Conservation (phyloP, 306 rosid genomes). For the Ceratonia siliqua region DNA sequence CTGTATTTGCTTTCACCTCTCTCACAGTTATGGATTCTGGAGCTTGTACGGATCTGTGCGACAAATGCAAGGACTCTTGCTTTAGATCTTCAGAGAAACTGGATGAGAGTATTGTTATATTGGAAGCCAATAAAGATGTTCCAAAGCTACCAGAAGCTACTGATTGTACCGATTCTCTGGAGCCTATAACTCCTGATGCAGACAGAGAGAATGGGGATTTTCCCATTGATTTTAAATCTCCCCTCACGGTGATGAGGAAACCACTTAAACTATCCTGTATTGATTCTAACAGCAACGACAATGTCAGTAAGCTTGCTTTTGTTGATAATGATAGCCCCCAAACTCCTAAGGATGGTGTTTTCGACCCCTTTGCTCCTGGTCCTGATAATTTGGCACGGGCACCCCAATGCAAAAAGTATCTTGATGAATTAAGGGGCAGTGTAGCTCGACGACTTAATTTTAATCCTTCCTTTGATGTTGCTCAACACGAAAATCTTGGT, state of each 20-base stretch:
- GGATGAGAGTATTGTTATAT: constrained; percentile 4
- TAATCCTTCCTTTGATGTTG: constrained; percentile 26
- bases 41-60: constrained; percentile 33
- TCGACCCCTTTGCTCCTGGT: constrained; percentile 77
- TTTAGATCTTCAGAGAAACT: constrained; percentile 2
- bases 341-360: constrained; percentile 67
- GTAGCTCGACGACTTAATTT: constrained; percentile 65
- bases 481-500: constrained; percentile 1
- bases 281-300: constrained; percentile 27
- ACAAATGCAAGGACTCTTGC: constrained; percentile 19
- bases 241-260: constrained; percentile 49
- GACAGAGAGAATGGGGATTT: constrained; percentile 65
- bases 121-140: constrained; percentile 33
- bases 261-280: constrained; percentile 23
- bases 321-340: constrained; percentile 48
- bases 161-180: constrained; percentile 25
- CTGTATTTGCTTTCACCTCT: neutral
- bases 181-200: constrained; percentile 65
- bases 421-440: constrained; percentile 32
- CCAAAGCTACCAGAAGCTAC: constrained; percentile 13
- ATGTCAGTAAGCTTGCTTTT: constrained; percentile 6
- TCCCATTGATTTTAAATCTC: constrained; percentile 41
- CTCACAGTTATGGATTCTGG: constrained; percentile 46
- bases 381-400: constrained; percentile 52
- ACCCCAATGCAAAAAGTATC: constrained; percentile 51